Percentiles rank a stretch among this genome's conserved stretches.
Conservation (phyloP, 176 grass and related monocot species). For the Bromus sterilis region DNA sequence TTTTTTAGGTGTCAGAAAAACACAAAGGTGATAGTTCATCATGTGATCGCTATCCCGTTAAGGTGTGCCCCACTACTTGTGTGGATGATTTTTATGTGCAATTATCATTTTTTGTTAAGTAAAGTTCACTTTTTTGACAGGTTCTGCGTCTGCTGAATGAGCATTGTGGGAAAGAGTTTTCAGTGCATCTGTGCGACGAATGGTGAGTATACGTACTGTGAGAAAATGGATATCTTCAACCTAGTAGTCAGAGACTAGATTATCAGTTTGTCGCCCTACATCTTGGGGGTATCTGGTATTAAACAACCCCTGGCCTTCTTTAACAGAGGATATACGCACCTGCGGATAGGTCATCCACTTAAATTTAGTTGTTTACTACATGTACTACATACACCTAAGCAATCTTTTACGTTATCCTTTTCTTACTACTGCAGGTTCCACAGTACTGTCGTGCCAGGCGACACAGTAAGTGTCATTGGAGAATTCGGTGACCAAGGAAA, state of each 20-base stretch:
- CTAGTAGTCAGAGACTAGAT: neutral
- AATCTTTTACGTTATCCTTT: neutral
- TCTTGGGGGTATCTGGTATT: neutral
- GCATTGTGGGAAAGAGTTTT: constrained; percentile 55
- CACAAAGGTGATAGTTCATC: constrained; percentile 50
- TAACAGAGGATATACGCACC: neutral
- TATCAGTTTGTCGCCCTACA: neutral
- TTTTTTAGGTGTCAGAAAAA: constrained; percentile 79
- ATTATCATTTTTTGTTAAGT: neutral
- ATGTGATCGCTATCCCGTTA: constrained; percentile 42
- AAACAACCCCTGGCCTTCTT: neutral
- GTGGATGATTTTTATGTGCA: neutral
- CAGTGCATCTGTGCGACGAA: constrained; percentile 67
- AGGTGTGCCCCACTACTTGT: constrained; percentile 36
- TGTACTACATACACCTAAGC: neutral
- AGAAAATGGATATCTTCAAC: neutral
- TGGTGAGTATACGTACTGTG: constrained; percentile 52
- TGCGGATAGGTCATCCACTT: neutral
- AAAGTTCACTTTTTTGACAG: constrained; percentile 31
- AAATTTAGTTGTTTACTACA: constrained; percentile 1
- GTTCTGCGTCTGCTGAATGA: constrained; percentile 85
- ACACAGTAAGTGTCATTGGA: constrained; percentile 83
- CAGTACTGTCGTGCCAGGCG: constrained; percentile 63
- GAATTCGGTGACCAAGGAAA: constrained; percentile 68
- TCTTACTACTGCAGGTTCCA: constrained; percentile 57